These are phyloP conservation scores for Macrophomina pseudophaseolina DNA, from an alignment of 2,329 filamentous ascomycete genomes.

Conservation along the genomic window DNA sequence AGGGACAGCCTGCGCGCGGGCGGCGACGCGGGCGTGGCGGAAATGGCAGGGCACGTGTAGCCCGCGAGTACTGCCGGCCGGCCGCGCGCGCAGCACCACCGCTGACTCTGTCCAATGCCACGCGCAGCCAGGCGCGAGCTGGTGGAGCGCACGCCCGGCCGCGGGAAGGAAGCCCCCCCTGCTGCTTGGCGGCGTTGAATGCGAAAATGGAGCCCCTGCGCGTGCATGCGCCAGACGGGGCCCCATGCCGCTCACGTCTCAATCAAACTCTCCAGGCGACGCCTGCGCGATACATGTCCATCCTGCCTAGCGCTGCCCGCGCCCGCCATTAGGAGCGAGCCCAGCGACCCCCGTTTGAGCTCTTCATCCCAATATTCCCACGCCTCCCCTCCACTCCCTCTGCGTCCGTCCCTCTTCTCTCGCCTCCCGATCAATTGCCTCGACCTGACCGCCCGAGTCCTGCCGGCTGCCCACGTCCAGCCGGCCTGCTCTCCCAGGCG, in stretches of 20 bases:
- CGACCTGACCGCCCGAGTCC: neutral
- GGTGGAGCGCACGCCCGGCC: conserved; percentile 16
- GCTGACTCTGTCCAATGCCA: conserved; percentile 12
- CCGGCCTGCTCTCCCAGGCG: conserved; percentile 1
- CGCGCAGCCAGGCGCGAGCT: conserved; percentile 5
- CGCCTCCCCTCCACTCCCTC: conserved; percentile 25
- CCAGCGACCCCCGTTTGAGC: conserved; percentile 24
- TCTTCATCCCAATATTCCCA: conserved; percentile 23
- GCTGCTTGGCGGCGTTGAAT: conserved; percentile 13
- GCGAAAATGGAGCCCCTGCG: conserved; percentile 2
- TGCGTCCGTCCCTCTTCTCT: conserved; percentile 18
- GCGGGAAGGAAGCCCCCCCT: conserved; percentile 15
- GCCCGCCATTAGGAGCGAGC: conserved; percentile 23
- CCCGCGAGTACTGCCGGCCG: neutral
- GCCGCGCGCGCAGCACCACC: neutral
- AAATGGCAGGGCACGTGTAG: conserved; percentile 3
- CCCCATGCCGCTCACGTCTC: conserved; percentile 22
- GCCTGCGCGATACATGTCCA: conserved; percentile 23
- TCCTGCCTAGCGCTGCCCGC: conserved; percentile 18
- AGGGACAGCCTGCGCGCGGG: conserved; percentile 1
- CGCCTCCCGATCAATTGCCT: conserved; percentile 10
- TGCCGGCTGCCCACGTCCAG: conserved; percentile 9
- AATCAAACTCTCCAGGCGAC: conserved; percentile 25
- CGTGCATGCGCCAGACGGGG: conserved; percentile 5
- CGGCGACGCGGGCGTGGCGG: conserved; percentile 12